These are phyloP conservation scores for Corymbia maculata DNA, from an alignment of 345 rosid species.

Conservation along the genomic window DNA sequence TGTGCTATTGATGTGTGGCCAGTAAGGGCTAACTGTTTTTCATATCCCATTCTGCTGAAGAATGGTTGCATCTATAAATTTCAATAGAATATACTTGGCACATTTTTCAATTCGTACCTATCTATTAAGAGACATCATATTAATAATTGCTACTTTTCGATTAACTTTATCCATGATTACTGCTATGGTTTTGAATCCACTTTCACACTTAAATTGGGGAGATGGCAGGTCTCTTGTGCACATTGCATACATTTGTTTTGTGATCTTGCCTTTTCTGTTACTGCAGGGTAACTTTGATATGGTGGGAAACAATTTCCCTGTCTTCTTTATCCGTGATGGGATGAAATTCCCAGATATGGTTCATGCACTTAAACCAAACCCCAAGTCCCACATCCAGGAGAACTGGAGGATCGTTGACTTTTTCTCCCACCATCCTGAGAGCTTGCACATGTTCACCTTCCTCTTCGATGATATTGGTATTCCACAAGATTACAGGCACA, in stretches of 20 bases:
- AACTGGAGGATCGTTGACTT: constrained; percentile 94
- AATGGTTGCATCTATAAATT: neutral
- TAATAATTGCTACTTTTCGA: neutral
- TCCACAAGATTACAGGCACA: constrained; percentile 95
- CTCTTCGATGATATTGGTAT: constrained; percentile 87
- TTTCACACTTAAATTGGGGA: neutral
- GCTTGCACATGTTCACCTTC: constrained; percentile 84
- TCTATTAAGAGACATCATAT: neutral
- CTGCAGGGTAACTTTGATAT: constrained; percentile 95
- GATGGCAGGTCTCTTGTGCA: neutral
- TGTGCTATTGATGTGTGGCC: neutral
- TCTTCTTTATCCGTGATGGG: constrained; percentile 92
- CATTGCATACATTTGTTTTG: neutral
- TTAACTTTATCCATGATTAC: neutral
- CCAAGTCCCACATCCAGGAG: constrained; percentile 97
- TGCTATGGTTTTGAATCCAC: neutral
- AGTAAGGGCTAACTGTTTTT: neutral
- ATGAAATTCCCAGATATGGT: constrained; percentile 97
- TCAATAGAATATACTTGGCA: neutral
- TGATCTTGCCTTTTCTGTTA: neutral
- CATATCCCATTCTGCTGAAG: neutral
- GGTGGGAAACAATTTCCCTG: constrained; percentile 98
- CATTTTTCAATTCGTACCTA: neutral
- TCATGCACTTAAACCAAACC: constrained; percentile 91
- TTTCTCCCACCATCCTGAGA: constrained; percentile 96